phyloP scores from a whole-genome alignment of 306 rosid species.

The Castanea crenata region DNA sequence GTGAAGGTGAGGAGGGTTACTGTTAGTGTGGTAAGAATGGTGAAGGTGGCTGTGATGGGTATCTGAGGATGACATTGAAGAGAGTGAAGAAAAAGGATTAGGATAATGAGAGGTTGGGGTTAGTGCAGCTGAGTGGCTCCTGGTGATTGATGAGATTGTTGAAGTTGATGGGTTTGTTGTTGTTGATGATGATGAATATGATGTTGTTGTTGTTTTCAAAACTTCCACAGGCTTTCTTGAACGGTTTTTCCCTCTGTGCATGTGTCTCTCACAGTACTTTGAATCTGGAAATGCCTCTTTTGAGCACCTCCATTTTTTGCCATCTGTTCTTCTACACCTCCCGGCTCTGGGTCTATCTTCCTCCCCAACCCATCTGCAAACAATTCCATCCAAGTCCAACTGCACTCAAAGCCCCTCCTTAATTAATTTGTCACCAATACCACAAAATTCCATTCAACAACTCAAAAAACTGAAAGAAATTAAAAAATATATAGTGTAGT shows the following conservation, averaged over 20 bases:
- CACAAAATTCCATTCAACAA: background rate
- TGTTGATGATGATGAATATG: conserved; percentile 5
- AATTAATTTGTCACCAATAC: background rate
- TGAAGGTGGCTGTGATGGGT: conserved; percentile 29
- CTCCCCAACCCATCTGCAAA: conserved; percentile 88
- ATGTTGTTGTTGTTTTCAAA: conserved; percentile 50
- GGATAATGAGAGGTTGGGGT: conserved; percentile 40
- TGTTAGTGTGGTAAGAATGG: conserved; percentile 1
- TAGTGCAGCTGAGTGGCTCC: conserved; percentile 30
- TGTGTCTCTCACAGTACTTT: conserved; percentile 97
- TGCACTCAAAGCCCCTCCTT: conserved; percentile 31
- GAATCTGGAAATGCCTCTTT: conserved; percentile 95
- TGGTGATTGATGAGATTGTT: conserved; percentile 48
- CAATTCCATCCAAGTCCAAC: conserved; percentile 96
- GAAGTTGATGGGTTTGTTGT: conserved; percentile 30
- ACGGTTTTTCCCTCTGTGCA: conserved; percentile 99
- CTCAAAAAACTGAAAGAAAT: background rate
- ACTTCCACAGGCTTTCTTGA: conserved; percentile 99
- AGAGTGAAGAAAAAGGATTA: conserved; percentile 27
- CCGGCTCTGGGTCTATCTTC: conserved; percentile 99
- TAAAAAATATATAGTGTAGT: background rate
- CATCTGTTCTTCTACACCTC: conserved; percentile 97
- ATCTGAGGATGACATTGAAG: conserved; percentile 38
- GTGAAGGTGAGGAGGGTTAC: conserved; percentile 16
- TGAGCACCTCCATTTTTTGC: conserved; percentile 97